These are phyloP conservation scores for Oldenlandia corymbosa DNA, from an alignment of 257 asterid genomes.

Conservation along the genomic window DNA sequence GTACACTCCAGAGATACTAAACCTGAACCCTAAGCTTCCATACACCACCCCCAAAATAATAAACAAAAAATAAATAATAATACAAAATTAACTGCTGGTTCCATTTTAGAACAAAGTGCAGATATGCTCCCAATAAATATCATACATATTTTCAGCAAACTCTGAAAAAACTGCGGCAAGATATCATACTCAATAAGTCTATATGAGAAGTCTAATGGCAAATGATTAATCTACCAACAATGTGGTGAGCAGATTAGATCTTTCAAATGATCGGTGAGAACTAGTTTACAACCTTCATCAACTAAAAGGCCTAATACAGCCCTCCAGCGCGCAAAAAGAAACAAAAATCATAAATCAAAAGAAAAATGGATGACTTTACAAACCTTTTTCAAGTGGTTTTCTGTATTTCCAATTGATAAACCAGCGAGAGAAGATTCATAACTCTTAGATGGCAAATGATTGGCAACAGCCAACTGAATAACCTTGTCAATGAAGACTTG, in stretches of 20 bases:
- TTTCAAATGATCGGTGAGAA: neutral
- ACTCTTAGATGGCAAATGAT: slow-evolving; percentile 62
- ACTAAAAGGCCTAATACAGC: too few species aligned
- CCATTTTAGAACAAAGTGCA: neutral
- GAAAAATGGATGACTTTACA: neutral
- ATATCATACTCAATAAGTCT: neutral
- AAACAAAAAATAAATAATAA: neutral
- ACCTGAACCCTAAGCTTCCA: neutral
- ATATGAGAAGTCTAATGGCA: neutral
- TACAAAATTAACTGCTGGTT: neutral
- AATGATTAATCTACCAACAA: neutral
- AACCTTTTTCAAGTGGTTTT: slow-evolving; percentile 63
- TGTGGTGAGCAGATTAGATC: neutral
- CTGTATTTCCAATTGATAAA: slow-evolving; percentile 47
- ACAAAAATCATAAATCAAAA: too few species aligned
- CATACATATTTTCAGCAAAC: neutral
- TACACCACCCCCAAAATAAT: neutral
- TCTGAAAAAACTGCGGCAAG: neutral
- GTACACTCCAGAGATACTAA: neutral
- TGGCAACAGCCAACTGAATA: slow-evolving; percentile 70
- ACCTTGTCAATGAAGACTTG: slow-evolving; percentile 57
- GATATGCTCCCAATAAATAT: neutral
- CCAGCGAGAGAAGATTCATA: slow-evolving; percentile 56
- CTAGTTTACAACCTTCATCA: neutral
- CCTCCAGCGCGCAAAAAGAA: neutral